Conservation (phyloP, 257 asterid species). For the Salvia splendens region DNA sequence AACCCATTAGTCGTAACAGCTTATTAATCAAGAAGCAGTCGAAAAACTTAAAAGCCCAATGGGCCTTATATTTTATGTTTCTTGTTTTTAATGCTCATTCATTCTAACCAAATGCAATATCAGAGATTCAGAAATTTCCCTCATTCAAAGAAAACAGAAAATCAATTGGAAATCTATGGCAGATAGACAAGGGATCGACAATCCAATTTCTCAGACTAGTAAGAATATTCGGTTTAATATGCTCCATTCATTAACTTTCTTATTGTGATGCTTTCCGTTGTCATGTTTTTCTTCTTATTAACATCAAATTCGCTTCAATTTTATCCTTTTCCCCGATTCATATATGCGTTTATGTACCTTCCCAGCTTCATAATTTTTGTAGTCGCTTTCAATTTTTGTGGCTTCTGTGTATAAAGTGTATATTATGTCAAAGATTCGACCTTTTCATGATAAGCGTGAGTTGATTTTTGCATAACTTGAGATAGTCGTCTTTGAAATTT, state of each 20-base stretch:
- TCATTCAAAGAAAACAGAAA: neutral
- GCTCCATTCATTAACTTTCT: neutral
- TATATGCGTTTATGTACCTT: neutral
- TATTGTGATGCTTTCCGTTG: neutral
- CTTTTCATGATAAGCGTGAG: neutral
- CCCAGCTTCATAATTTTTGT: neutral
- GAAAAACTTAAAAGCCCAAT: no score
- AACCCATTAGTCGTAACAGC: no score
- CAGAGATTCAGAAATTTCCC: neutral
- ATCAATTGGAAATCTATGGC: constrained; percentile 35
- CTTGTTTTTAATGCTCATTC: no score
- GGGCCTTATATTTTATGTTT: no score
- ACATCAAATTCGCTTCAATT: constrained; percentile 6
- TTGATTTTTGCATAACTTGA: neutral
- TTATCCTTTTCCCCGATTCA: neutral
- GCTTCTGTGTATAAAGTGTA: constrained; percentile 4
- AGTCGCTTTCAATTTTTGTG: neutral
- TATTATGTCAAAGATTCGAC: constrained; percentile 13
- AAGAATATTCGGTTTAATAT: constrained; percentile 1
- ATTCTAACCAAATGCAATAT: no score
- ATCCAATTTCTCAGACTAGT: constrained; percentile 32
- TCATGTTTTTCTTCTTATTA: neutral
- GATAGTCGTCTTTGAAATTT: neutral
- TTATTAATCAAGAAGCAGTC: no score
- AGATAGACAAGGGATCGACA: constrained; percentile 33